phyloP scores from a whole-genome alignment of 1,284 basidiomycete genomes.

The Austroboletus rostrupii region DNA sequence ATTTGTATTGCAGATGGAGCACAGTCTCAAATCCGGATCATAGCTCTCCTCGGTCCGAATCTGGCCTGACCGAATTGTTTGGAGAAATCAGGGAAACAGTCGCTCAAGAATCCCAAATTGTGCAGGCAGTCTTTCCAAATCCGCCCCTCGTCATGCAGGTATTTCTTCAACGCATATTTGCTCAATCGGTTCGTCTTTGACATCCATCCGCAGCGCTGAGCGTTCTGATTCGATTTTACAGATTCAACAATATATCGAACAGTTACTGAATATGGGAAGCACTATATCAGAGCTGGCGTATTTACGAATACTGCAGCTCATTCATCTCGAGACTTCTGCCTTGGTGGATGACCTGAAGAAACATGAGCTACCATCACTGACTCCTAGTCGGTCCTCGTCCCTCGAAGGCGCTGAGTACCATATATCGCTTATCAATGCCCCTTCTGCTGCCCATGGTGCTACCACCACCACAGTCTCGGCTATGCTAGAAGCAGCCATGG shows the following conservation, averaged over 20 bases:
- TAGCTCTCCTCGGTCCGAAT: slow-evolving; percentile 76
- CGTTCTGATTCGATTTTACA: slow-evolving; percentile 32
- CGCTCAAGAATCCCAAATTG: slow-evolving; percentile 95
- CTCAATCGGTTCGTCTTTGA: slow-evolving; percentile 76
- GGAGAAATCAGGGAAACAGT: slow-evolving; percentile 88
- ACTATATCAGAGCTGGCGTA: slow-evolving; percentile 86
- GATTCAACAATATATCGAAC: slow-evolving; percentile 95
- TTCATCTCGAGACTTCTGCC: slow-evolving; percentile 74
- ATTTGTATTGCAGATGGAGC: slow-evolving; percentile 65
- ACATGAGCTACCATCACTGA: slow-evolving; percentile 78
- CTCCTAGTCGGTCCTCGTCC: slow-evolving; percentile 49
- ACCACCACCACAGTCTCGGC: slow-evolving; percentile 58
- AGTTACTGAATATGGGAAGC: slow-evolving; percentile 70
- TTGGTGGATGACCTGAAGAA: slow-evolving; percentile 91
- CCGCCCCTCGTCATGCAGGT: slow-evolving; percentile 98
- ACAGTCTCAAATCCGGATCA: slow-evolving; percentile 77
- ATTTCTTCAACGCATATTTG: slow-evolving; percentile 96
- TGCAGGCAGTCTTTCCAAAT: slow-evolving; percentile 97
- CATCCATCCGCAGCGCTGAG: neutral
- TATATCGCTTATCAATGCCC: slow-evolving; percentile 45
- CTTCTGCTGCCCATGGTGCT: slow-evolving; percentile 35
- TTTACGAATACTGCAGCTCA: slow-evolving; percentile 86
- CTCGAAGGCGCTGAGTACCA: slow-evolving; percentile 59
- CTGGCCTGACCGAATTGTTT: slow-evolving; percentile 79
- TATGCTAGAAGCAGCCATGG: slow-evolving; percentile 93